Conservation (phyloP, 768 basidiomycete species). For the Podaxis sp. region DNA sequence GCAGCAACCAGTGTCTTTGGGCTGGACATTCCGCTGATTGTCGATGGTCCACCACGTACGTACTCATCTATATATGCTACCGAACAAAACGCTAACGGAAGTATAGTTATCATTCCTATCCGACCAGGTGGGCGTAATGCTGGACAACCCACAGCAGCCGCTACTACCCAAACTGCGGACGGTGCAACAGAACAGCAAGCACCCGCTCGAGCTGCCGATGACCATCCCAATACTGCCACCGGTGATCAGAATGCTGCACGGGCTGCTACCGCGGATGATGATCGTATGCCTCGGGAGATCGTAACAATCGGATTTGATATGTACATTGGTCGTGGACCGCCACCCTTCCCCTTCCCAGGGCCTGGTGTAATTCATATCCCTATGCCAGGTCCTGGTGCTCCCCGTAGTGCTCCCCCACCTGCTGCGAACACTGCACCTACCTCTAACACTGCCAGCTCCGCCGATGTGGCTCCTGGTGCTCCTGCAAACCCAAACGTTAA, state of each 20-base stretch:
- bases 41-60: constrained; percentile 5
- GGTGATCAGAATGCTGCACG: background rate
- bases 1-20: background rate
- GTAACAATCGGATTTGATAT: constrained; percentile 43
- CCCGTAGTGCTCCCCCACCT: background rate
- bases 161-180: background rate
- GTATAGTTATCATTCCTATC: background rate
- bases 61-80: background rate
- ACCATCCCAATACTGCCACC: background rate
- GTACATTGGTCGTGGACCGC: constrained; percentile 25
- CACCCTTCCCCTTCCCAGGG: background rate
- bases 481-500: background rate
- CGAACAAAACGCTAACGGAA: background rate
- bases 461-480: background rate
- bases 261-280: background rate
- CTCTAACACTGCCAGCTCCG: background rate
- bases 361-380: background rate
- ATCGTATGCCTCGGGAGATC: constrained; percentile 19
- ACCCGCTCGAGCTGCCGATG: background rate
- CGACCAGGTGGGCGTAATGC: background rate
- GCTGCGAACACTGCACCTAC: background rate
- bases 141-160: background rate
- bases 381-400: background rate
- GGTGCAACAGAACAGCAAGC: background rate
- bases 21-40: background rate